Evolutionary conservation across 1,284 basidiomycete species (phyloP).

Genomic region (Naganishia sp.): DNA sequence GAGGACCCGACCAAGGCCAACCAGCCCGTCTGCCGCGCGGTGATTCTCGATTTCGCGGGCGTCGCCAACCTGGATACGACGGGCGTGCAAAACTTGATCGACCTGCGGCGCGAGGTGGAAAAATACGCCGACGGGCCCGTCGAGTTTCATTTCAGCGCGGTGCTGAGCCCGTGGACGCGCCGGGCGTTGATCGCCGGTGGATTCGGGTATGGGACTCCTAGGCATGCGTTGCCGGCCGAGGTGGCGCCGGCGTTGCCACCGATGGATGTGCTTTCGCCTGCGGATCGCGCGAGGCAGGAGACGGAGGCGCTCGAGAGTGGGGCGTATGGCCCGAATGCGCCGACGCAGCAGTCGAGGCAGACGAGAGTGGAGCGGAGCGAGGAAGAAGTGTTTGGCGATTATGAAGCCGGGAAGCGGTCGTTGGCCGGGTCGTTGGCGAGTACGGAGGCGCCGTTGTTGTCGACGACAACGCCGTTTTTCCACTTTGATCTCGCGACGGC

Average conservation of each 20-base stretch:
- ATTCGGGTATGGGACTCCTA: conserved; percentile 62
- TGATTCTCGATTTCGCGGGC: conserved; percentile 87
- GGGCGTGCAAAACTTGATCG: conserved; percentile 85
- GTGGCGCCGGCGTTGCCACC: conserved; percentile 33
- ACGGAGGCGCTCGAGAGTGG: conserved; percentile 33
- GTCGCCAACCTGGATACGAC: conserved; percentile 69
- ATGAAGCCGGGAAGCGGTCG: conserved; percentile 29
- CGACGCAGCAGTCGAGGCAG: conserved; percentile 15
- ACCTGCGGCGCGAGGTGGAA: conserved; percentile 82
- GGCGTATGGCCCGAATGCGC: conserved; percentile 16
- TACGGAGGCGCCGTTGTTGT: conserved; percentile 39
- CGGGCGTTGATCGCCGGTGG: conserved; percentile 83
- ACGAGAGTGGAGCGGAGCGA: conserved; percentile 41
- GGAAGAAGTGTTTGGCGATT: conserved; percentile 1
- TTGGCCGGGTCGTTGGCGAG: conserved; percentile 39
- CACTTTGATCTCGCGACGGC: conserved; percentile 54
- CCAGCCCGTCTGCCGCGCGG: conserved; percentile 73
- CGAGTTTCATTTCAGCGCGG: conserved; percentile 63
- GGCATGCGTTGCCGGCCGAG: conserved; percentile 28
- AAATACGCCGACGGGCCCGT: conserved; percentile 79
- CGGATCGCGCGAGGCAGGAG: conserved; percentile 36
- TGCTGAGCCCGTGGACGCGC: conserved; percentile 92
- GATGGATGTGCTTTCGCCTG: conserved; percentile 35
- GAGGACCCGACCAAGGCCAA: conserved; percentile 61
- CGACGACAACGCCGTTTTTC: conserved; percentile 51